Base-by-base conservation (phyloP, 2,329 filamentous ascomycete genomes). In the Pseudocercospora vitis region DNA sequence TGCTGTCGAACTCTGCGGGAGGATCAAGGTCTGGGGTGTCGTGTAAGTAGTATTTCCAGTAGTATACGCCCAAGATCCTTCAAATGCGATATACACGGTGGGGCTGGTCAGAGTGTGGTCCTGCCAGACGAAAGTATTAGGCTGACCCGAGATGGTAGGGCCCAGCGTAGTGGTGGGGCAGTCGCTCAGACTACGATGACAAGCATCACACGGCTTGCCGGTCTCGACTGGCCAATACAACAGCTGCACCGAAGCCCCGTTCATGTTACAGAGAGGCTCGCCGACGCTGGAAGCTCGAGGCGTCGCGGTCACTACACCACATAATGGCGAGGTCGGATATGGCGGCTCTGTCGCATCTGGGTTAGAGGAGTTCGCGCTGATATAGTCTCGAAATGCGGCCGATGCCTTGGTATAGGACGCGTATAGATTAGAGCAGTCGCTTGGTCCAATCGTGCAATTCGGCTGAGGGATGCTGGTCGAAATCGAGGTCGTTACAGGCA, bases 91-190 rank as follows among this genome's bases (percentile, higher is more conserved):
- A 46, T 64, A 64, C 4, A 58, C 61, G 0, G 61, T 64, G 8
- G 62, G 62, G 37, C 53, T 59, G 6, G 61, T 63, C 24, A 64
- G 31, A 4, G 62, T 64, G 3, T 51, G 56, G 18, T 59, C 56
- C 28, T 33, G 29, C 14, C 48, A 56, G 4, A 55, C 55, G 24
- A 56, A 33, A 14, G 57, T 64, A 28, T 62, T 62, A 7, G 57
- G 49, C 32, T 42, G 50, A 14, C 55, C 62, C 7, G 56, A 40
- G 4, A 60, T 58, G 21, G 59, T 63, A 7, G 52, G 49, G n/a
- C 21, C 46, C 33, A 55, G 44, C 9, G 60, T 64, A 4, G 47
- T 56, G 0, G 52, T 57, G 1, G 56, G 56, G 8, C 48, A 52
- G 33, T 35, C 55, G 24, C 32, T 37, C 23, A 48, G 29, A 9